A percentile compares a stretch with the other conserved stretches of the same genome.
Conservation (phyloP, 2,329 filamentous ascomycete species). For the Penicillium occitanis region DNA sequence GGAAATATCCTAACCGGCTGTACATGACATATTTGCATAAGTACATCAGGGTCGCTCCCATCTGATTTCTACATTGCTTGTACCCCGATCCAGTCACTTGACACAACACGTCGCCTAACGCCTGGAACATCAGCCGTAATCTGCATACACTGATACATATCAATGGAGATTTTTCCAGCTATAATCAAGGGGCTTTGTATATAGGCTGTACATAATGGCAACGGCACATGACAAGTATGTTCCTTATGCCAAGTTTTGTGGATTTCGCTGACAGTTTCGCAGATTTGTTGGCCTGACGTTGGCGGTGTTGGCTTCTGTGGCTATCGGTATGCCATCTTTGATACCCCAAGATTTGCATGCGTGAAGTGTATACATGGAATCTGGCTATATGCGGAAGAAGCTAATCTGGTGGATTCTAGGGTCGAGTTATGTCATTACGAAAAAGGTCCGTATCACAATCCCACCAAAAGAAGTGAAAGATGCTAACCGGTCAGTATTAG, state of each 20-base stretch:
- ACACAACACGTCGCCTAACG: not conserved
- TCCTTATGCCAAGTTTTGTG: not conserved
- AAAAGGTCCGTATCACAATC: constrained; percentile 1
- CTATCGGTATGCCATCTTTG: constrained; percentile 15
- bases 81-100: not conserved
- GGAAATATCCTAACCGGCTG: not conserved
- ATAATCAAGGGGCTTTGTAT: not conserved
- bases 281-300: constrained; percentile 21
- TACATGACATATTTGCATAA: not conserved
- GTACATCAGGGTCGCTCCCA: not conserved
- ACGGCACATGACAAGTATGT: constrained; percentile 20
- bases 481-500: not conserved
- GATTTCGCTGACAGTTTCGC: not conserved
- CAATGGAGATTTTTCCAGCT: not conserved
- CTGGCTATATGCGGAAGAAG: not conserved
- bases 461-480: not conserved
- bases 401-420: not conserved
- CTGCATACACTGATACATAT: not conserved
- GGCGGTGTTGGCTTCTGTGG: constrained; percentile 19
- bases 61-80: not conserved
- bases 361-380: not conserved
- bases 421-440: constrained; percentile 21
- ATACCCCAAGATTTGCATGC: not conserved
- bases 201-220: not conserved
- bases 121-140: not conserved